These are phyloP conservation scores for Colletotrichum phormii DNA, from an alignment of 2,329 filamentous ascomycete genomes.

Conservation along the genomic window DNA sequence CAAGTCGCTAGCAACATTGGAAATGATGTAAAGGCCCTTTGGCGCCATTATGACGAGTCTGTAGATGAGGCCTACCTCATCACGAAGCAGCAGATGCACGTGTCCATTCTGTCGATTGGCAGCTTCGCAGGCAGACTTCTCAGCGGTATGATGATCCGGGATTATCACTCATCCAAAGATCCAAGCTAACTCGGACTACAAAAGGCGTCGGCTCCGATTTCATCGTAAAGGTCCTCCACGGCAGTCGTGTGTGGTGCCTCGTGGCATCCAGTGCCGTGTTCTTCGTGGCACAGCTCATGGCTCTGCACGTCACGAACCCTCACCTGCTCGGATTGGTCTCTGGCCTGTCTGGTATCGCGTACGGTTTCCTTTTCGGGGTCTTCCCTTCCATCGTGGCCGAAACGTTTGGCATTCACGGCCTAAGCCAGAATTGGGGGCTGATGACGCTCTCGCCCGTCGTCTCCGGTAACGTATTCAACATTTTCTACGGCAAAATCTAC, in stretches of 20 bases:
- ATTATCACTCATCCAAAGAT: background rate
- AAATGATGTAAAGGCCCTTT: conserved; percentile 87
- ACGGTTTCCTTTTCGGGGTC: conserved; percentile 94
- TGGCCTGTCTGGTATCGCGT: conserved; percentile 85
- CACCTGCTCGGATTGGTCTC: conserved; percentile 83
- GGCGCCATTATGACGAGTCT: conserved; percentile 84
- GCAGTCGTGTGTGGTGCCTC: conserved; percentile 92
- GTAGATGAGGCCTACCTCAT: conserved; percentile 81
- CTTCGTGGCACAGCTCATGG: conserved; percentile 80
- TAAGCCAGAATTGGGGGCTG: conserved; percentile 96
- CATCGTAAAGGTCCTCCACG: conserved; percentile 82
- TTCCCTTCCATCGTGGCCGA: conserved; percentile 92
- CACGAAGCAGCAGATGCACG: conserved; percentile 87
- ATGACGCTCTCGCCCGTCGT: conserved; percentile 92
- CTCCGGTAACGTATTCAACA: conserved; percentile 91
- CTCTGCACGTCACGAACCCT: conserved; percentile 81
- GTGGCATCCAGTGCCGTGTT: conserved; percentile 83
- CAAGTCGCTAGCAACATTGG: conserved; percentile 82
- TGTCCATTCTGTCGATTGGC: conserved; percentile 90
- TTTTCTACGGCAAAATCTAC: conserved; percentile 87
- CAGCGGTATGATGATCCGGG: conserved; percentile 68
- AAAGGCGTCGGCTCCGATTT: conserved; percentile 89
- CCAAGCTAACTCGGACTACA: conserved; percentile 4
- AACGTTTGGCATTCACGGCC: conserved; percentile 87
- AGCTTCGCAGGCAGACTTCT: conserved; percentile 86